phyloP scores from a whole-genome alignment of 208 protist genomes.

The Trypanosoma grayi region DNA sequence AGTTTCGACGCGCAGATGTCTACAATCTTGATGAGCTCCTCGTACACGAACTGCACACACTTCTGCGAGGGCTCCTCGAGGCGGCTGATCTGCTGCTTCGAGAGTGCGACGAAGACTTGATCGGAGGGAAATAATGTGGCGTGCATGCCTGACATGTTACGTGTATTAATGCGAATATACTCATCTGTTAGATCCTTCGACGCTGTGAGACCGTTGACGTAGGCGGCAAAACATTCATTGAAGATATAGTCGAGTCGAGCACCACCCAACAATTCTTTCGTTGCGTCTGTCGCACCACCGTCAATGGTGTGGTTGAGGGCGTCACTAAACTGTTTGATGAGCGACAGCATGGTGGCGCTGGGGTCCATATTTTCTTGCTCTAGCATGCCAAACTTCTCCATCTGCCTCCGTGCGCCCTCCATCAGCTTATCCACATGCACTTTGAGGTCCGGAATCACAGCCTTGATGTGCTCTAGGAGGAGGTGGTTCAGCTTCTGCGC shows the following conservation, averaged over 20 bases:
- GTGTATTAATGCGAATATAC: conserved; percentile 95
- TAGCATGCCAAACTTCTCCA: conserved; percentile 89
- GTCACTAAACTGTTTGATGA: conserved; percentile 89
- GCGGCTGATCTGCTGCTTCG: conserved; percentile 93
- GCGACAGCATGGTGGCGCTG: conserved; percentile 75
- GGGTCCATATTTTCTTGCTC: conserved; percentile 80
- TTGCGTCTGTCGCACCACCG: conserved; percentile 87
- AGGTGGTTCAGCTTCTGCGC: conserved; percentile 89
- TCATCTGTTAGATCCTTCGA: conserved; percentile 91
- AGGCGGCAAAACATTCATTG: conserved; percentile 91
- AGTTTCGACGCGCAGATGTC: conserved; percentile 70
- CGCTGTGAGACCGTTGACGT: conserved; percentile 86
- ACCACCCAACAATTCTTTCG: conserved; percentile 94
- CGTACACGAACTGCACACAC: conserved; percentile 95
- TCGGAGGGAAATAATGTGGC: conserved; percentile 97
- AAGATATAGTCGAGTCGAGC: conserved; percentile 97
- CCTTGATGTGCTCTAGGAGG: conserved; percentile 96
- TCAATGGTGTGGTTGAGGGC: conserved; percentile 93
- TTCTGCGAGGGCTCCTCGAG: conserved; percentile 94
- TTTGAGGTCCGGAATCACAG: conserved; percentile 93
- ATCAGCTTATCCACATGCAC: conserved; percentile 87
- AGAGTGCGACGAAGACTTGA: conserved; percentile 95
- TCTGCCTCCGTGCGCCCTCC: conserved; percentile 79
- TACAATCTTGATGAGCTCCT: conserved; percentile 95
- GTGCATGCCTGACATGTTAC: conserved; percentile 96